These are phyloP conservation scores for Moesziomyces parantarcticus DNA, from an alignment of 1,284 basidiomycete species.

Conservation along the genomic window DNA sequence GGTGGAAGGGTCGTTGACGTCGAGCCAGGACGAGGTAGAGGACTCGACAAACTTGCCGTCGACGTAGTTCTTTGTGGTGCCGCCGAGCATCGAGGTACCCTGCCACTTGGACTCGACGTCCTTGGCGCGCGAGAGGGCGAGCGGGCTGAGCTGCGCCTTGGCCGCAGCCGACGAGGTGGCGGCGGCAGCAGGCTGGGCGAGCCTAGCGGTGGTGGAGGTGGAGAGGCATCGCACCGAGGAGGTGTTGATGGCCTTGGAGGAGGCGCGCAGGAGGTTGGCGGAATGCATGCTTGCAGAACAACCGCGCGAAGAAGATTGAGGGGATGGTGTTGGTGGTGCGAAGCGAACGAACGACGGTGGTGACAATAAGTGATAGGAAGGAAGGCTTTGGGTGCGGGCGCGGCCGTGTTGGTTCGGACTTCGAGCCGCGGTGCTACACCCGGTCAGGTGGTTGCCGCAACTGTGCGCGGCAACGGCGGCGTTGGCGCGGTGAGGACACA, in stretches of 20 bases:
- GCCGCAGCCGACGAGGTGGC: slow-evolving; percentile 12
- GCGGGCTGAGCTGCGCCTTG: slow-evolving; percentile 41
- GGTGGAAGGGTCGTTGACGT: slow-evolving; percentile 87
- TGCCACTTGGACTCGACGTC: slow-evolving; percentile 74
- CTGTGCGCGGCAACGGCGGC: no score
- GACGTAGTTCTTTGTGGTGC: slow-evolving; percentile 80
- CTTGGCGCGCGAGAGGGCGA: slow-evolving; percentile 51
- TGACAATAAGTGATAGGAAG: no score
- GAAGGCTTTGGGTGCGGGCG: no score
- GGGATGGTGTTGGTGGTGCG: slow-evolving; percentile 4
- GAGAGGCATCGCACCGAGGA: slow-evolving; percentile 30
- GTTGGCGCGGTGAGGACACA: no score
- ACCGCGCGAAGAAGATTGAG: not conserved
- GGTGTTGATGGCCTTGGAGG: slow-evolving; percentile 20
- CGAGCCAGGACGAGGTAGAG: slow-evolving; percentile 80
- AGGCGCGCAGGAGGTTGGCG: slow-evolving; percentile 26
- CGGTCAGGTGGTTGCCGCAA: no score
- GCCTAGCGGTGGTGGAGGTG: slow-evolving; percentile 26
- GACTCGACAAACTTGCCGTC: slow-evolving; percentile 87
- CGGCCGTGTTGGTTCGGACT: no score
- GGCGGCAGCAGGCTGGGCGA: slow-evolving; percentile 35
- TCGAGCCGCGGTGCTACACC: no score
- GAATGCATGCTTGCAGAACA: slow-evolving; percentile 21
- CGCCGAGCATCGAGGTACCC: slow-evolving; percentile 83
- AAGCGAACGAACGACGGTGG: not conserved